Percentiles rank a stretch among this genome's conserved stretches.
These are phyloP conservation scores for Fusarium sororula DNA, from an alignment of 2,329 filamentous ascomycete species.

Conservation along the genomic window DNA sequence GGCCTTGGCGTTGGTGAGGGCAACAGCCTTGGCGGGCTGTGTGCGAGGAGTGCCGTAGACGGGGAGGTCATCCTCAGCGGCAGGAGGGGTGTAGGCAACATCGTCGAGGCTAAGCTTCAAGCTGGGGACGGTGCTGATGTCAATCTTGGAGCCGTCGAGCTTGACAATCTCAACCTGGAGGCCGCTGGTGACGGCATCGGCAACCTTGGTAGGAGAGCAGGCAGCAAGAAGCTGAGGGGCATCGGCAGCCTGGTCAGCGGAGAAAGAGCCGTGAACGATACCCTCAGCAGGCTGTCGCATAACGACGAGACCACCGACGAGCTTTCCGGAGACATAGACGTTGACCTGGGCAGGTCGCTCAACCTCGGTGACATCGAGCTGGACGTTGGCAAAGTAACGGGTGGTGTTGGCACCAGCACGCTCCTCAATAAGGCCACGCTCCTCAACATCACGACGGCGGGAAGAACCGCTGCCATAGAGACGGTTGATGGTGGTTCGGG, in stretches of 20 bases:
- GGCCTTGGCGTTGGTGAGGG: conserved; percentile 25
- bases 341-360: conserved; percentile 49
- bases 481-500: conserved; percentile 47
- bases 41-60: conserved; percentile 31
- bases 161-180: conserved; percentile 48
- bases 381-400: conserved; percentile 49
- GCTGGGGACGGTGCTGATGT: conserved; percentile 47
- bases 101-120: conserved; percentile 46
- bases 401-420: conserved; percentile 32
- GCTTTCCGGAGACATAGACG: conserved; percentile 46
- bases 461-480: conserved; percentile 40
- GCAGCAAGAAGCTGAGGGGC: conserved; percentile 57
- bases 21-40: conserved; percentile 32
- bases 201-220: conserved; percentile 33
- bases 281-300: conserved; percentile 49
- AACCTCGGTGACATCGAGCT: conserved; percentile 48
- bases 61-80: conserved; percentile 42
- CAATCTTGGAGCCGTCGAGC: conserved; percentile 50
- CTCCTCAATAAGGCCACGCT: conserved; percentile 21
- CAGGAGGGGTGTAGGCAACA: conserved; percentile 42
- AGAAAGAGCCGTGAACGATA: conserved; percentile 46
- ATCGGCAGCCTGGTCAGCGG: conserved; percentile 72
- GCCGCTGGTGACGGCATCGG: conserved; percentile 39
- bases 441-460: conserved; percentile 27
- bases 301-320: conserved; percentile 48